Evolutionary conservation across 495 filamentous ascomycete genomes (phyloP).

Genomic region (Hyphodiscus hymeniophilus): DNA sequence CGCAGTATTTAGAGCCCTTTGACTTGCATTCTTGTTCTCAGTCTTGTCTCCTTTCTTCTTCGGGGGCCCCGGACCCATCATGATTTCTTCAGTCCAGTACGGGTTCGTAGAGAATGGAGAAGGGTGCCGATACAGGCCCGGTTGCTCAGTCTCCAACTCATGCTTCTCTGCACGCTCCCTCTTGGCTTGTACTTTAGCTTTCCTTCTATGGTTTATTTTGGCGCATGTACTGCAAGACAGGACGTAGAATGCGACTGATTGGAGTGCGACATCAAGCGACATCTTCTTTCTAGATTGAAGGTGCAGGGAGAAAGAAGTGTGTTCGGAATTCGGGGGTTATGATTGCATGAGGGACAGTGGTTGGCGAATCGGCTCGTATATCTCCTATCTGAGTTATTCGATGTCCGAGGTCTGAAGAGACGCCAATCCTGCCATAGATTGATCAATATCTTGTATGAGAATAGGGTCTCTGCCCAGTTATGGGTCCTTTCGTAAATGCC

Average conservation of each 20-base stretch:
- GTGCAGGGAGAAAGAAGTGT: not conserved
- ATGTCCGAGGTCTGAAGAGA: not conserved
- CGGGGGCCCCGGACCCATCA: conserved; percentile 64
- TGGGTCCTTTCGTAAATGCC: not conserved
- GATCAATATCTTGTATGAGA: not conserved
- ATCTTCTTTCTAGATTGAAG: conserved; percentile 26
- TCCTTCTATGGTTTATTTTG: conserved; percentile 51
- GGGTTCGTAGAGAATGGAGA: conserved; percentile 76
- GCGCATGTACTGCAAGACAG: conserved; percentile 76
- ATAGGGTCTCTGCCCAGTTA: not conserved
- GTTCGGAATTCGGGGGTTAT: conserved; percentile 2
- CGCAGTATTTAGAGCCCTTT: conserved; percentile 38
- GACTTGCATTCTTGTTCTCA: conserved; percentile 39
- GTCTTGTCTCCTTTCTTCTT: conserved; percentile 46
- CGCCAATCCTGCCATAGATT: not conserved
- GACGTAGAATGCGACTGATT: conserved; percentile 84
- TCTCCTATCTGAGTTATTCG: too few relatives aligned
- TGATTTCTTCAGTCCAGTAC: conserved; percentile 80
- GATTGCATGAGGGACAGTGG: conserved; percentile 17
- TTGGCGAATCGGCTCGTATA: not conserved
- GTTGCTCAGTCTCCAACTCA: conserved; percentile 54
- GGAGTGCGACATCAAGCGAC: conserved; percentile 47
- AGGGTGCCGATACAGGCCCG: conserved; percentile 67
- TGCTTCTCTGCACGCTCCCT: conserved; percentile 51
- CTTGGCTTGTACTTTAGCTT: conserved; percentile 57